Base-by-base conservation (phyloP, 306 rosid genomes). In the Spatholobus suberectus region DNA sequence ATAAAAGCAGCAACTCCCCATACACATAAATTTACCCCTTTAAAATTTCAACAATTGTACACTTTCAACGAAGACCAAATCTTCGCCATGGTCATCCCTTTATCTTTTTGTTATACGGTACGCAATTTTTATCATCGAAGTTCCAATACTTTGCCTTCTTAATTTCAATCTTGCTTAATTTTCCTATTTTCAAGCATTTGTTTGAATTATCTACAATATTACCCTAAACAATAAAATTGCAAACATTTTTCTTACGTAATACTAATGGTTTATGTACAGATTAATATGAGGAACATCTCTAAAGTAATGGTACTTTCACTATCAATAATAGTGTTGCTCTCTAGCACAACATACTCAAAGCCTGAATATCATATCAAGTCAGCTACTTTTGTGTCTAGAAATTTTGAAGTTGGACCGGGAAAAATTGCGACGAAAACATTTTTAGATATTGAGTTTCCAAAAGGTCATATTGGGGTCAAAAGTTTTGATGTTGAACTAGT, bases 401-500 rank as follows among this genome's bases (percentile, higher is more conserved):
- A 1, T 7, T 75, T 81, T 49, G 80, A 62, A 24, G 1, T 51
- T 2, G 32, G 63, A 4, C 32, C 15, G 0, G 63, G 63, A 23
- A 21, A 21, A 57, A 1, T 57, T 57, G 63, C 27, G 0, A 7
- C 0, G 1, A 73, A 23, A 24, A 35, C 9, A 11, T 0, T 49
- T 23, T 20, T 6, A 0, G 3, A 81, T 52, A 17, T 37, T n/a
- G 68, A 63, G 5, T 49, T 81, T 38, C 80, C 84, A 62, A 47
- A 5, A 14, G 79, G 83, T 5, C 83, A 79, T 17, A 43, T 79
- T 15, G 83, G 76, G 20, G n/a, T 79, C 0, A 79, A 79, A 46
- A 79, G 69, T 34, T 79, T 79, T 18, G 58, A 79, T 49, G 83
- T 21, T 15, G 77, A 79, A 52, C 5, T 79, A 69, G 70, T 79